Evolutionary conservation across 1,284 basidiomycete species (phyloP), one percentile per base, ranked within the genome.

Genomic region (Phaffia rhodozyma): DNA sequence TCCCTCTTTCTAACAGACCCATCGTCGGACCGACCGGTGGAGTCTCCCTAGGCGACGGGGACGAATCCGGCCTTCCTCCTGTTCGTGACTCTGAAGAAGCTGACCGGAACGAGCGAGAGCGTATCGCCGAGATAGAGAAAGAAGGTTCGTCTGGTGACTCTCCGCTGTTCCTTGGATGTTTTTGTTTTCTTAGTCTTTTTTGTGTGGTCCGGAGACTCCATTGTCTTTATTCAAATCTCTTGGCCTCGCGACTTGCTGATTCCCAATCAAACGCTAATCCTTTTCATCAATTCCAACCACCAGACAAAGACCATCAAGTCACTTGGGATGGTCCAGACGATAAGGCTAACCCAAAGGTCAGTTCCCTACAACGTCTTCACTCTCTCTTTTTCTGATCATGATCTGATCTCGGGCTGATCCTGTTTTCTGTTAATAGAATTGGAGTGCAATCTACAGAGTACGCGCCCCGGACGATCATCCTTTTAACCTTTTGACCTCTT

Each of bases 371-470:
- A n/a, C n/a, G n/a, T n/a, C n/a, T n/a, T n/a, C n/a, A n/a, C n/a
- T 51, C 47, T 58, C 21, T 47, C 29, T 27, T 23, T 23, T 21
- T 3, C 21, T n/a, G 11, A 27, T 32, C 54, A 56, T 43, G 54
- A 58, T 32, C 27, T 16, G 7, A n/a, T 18, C 4, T 51, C 29
- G 7, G 20, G 16, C 47, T 21, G 11, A n/a, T 16, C 32, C 20
- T 3, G n/a, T 30, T 32, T 55, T 32, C 7, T n/a, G 16, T 38
- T 30, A 61, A 4, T 73, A 85, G 79, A 85, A 82, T 67, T 86
- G 85, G 85, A 76, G 78, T 18, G 68, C 74, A 1, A 23, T 67
- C 9, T 82, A 80, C 67, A 76, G 84, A 68, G 38, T 43, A 43
- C 38, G 38, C 38, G 13, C 13, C 7, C 13, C 32, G 32, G 9